Base-by-base conservation (phyloP, 139 green algal genomes). In the Tetratostichococcus sp. region DNA sequence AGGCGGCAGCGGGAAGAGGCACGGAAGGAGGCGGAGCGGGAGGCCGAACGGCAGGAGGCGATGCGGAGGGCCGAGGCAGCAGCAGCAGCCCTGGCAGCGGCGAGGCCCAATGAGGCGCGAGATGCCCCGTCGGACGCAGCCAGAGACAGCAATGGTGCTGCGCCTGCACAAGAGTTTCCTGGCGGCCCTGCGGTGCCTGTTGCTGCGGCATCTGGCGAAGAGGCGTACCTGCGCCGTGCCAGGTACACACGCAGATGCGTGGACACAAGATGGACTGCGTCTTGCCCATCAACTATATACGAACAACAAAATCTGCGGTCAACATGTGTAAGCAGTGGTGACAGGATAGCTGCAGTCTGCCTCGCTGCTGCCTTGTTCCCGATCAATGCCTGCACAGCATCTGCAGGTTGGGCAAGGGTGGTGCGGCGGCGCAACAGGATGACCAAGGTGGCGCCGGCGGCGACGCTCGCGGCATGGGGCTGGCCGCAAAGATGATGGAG, bases 401-500 rank as follows among this genome's bases (percentile, higher is more conserved):
- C 25, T 4, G 11, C 74, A 80, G 72, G 71, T 71, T 79, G 22
- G 70, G 21, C 50, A 71, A 67, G 68, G 70, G 65, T 19, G 43
- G 65, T 33, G 70, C 39, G 32, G 73, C 39, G 65, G 75, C 57
- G 59, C 73, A 77, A 21, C 72, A 82, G 25, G 73, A 72, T 68
- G 76, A 69, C 30, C 43, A 71, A 31, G 70, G 58, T 35, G 70
- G 69, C 11, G 39, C 39, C 34, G 74, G 32, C 0, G 68, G 68
- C 1, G 65, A n/a, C 65, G 78, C 62, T 26, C 30, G 58, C 30
- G 76, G 68, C 1, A 73, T 73, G 32, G 66, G 39, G 39, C 59
- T 78, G 43, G 74, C 71, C 2, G 77, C 58, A 86, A 89, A 87
- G 39, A 90, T 98, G 87, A 91, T 98, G 85, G 80, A 93, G 79